Evolutionary conservation across 2,329 filamentous ascomycete genomes (phyloP).

Genomic region (Talaromyces islandicus): DNA sequence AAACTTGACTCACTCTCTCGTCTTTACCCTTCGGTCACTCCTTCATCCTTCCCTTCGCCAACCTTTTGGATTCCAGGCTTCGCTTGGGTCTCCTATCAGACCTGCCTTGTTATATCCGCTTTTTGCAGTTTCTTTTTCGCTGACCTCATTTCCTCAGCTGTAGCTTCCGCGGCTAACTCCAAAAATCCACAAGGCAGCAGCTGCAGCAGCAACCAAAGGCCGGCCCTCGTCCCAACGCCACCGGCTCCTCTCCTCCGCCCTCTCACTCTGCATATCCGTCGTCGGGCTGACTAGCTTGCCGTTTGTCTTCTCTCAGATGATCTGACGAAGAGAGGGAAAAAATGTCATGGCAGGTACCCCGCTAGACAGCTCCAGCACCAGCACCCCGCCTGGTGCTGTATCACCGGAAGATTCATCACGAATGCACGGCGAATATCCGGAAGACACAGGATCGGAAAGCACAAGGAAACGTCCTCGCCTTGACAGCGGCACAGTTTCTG

Average conservation of each 20-base stretch:
- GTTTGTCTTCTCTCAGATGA: background rate
- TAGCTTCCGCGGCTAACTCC: conserved; percentile 12
- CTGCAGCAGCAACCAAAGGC: conserved; percentile 5
- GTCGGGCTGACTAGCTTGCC: background rate
- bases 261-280: background rate
- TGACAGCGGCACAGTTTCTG: conserved; percentile 36
- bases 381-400: conserved; percentile 32
- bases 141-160: conserved; percentile 2
- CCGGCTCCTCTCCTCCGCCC: background rate
- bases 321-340: conserved; percentile 20
- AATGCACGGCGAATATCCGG: conserved; percentile 31
- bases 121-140: background rate
- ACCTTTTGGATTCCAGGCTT: background rate
- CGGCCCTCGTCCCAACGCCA: background rate
- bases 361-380: conserved; percentile 41
- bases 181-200: conserved; percentile 12
- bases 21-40: background rate
- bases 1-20: background rate
- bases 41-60: background rate
- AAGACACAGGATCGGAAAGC: conserved; percentile 32
- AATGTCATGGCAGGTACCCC: conserved; percentile 42
- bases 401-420: conserved; percentile 23
- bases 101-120: background rate
- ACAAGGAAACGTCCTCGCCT: conserved; percentile 44
- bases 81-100: background rate